These are phyloP conservation scores for Trichosporon ovoides DNA, from an alignment of 1,284 basidiomycete genomes.

Conservation along the genomic window DNA sequence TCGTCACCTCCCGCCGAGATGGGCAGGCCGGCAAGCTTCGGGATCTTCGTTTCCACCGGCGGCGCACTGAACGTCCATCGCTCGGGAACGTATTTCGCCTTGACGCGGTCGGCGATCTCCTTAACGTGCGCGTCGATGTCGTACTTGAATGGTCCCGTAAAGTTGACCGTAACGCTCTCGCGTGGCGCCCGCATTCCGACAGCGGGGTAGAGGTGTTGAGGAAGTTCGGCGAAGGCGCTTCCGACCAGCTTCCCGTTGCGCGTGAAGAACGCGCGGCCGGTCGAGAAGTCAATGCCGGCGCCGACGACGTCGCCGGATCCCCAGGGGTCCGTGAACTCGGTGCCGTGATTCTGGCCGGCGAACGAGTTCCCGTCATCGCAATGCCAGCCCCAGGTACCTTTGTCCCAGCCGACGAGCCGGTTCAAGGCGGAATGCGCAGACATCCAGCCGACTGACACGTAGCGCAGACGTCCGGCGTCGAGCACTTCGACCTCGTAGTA, in stretches of 20 bases:
- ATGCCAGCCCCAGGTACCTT: conserved; percentile 83
- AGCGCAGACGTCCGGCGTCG: conserved; percentile 46
- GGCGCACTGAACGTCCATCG: conserved; percentile 7
- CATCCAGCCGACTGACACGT: conserved; percentile 73
- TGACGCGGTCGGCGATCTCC: conserved; percentile 27
- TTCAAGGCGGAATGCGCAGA: conserved; percentile 57
- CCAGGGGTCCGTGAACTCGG: conserved; percentile 63
- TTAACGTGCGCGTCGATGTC: conserved; percentile 75
- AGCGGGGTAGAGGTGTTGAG: conserved; percentile 65
- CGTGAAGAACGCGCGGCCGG: conserved; percentile 75
- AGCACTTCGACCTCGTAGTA: conserved; percentile 80
- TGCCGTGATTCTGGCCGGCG: conserved; percentile 65
- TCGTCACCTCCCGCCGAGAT: not conserved
- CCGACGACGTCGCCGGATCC: conserved; percentile 70
- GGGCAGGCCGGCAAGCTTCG: conserved; percentile 15
- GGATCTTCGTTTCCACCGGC: not conserved
- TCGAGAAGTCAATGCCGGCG: conserved; percentile 81
- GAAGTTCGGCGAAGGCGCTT: conserved; percentile 63
- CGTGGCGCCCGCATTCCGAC: conserved; percentile 72
- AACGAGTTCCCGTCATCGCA: conserved; percentile 83
- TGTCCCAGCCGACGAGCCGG: conserved; percentile 83
- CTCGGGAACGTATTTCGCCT: not conserved
- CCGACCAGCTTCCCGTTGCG: conserved; percentile 76
- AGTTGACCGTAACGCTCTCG: conserved; percentile 58
- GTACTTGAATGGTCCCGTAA: conserved; percentile 72